Percentiles rank a stretch among this genome's conserved stretches.
Conservation (phyloP, 352 stramenopile species). For the Pythium graminicola region DNA sequence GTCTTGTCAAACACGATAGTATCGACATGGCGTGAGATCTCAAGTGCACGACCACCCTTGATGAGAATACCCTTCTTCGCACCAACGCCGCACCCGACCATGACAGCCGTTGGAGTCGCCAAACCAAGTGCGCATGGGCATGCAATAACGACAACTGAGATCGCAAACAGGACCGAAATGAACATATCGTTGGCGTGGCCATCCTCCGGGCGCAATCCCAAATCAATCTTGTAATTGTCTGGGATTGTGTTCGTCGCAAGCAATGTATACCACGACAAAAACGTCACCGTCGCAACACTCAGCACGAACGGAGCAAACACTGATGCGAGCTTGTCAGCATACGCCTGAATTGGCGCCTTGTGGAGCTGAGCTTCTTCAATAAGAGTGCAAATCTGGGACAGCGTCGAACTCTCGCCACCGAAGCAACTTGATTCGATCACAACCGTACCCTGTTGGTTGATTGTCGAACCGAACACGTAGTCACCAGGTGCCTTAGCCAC, state of each 20-base stretch:
- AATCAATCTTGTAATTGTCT: conserved; percentile 39
- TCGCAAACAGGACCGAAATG: conserved; percentile 74
- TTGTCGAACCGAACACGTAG: conserved; percentile 81
- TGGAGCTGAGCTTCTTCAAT: conserved; percentile 85
- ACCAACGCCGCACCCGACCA: conserved; percentile 84
- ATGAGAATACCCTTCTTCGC: conserved; percentile 87
- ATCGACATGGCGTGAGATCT: conserved; percentile 78
- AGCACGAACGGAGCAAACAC: conserved; percentile 69
- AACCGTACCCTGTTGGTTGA: conserved; percentile 76
- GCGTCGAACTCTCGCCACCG: conserved; percentile 53
- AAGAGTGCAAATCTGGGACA: conserved; percentile 75
- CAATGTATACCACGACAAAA: conserved; percentile 51
- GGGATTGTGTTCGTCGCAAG: conserved; percentile 45
- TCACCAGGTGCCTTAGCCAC: conserved; percentile 71
- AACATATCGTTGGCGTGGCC: conserved; percentile 63
- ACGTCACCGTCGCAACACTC: conserved; percentile 45
- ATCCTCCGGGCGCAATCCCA: conserved; percentile 40
- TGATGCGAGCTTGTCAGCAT: conserved; percentile 61
- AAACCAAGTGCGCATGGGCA: conserved; percentile 81
- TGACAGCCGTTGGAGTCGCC: conserved; percentile 80
- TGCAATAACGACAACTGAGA: conserved; percentile 86
- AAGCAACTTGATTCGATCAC: conserved; percentile 83
- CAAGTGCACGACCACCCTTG: conserved; percentile 74
- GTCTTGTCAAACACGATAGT: conserved; percentile 93
- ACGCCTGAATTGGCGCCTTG: conserved; percentile 85